phyloP scores from a whole-genome alignment of 768 basidiomycete species.

The Austroboletus eburneus region DNA sequence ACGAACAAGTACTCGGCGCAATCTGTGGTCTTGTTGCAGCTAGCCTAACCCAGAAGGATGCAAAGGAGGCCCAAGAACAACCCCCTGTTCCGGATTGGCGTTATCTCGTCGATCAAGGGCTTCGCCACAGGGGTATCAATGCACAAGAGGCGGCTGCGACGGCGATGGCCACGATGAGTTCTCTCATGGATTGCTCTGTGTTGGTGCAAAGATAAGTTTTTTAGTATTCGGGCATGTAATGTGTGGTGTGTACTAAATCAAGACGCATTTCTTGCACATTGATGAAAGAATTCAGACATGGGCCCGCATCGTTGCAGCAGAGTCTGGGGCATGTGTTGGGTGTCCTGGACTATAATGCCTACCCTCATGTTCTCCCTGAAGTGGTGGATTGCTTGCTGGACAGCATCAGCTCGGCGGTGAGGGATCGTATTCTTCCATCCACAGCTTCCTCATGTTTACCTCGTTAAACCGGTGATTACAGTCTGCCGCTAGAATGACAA shows the following conservation, averaged over 20 bases:
- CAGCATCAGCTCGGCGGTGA: conserved; percentile 53
- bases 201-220: conserved; percentile 71
- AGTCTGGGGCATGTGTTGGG: conserved; percentile 70
- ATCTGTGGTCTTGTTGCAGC: conserved; percentile 67
- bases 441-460: conserved; percentile 20
- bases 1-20: conserved; percentile 67
- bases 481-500: conserved; percentile 35
- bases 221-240: conserved; percentile 8
- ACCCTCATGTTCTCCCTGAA: conserved; percentile 50
- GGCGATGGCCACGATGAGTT: conserved; percentile 68
- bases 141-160: conserved; percentile 78
- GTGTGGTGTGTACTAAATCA: conserved; percentile 15
- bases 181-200: conserved; percentile 57
- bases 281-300: conserved; percentile 55
- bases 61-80: conserved; percentile 33
- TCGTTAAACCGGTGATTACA: conserved; percentile 22
- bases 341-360: conserved; percentile 55
- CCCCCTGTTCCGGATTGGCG: conserved; percentile 60
- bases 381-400: conserved; percentile 57
- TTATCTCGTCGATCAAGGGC: conserved; percentile 61
- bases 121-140: conserved; percentile 57
- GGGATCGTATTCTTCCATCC: conserved; percentile 19
- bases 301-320: conserved; percentile 58
- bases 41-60: conserved; percentile 57
- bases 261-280: conserved; percentile 41